A percentile compares a stretch with the other conserved stretches of the same genome.
Conservation (phyloP, 2,329 filamentous ascomycete genomes). For the Coleophoma eucalyptorum region DNA sequence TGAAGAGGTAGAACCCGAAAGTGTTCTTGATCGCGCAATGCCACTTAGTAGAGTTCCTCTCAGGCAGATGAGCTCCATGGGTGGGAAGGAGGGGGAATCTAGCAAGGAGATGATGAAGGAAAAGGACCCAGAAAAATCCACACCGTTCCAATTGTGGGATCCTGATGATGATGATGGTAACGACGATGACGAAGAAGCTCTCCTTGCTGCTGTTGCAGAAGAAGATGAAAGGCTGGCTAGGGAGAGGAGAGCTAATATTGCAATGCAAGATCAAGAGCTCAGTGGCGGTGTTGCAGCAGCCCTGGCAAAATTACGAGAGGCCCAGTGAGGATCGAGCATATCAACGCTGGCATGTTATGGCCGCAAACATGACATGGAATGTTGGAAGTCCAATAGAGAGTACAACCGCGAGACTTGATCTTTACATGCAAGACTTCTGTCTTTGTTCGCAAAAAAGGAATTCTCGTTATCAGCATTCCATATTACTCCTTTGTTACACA, state of each 20-base stretch:
- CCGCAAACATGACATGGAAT: too few species aligned
- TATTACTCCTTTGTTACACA: too few species aligned
- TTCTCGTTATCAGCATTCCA: too few species aligned
- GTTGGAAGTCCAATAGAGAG: too few species aligned
- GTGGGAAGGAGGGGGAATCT: conserved; percentile 2
- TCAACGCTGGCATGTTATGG: too few species aligned
- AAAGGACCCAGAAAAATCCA: conserved; percentile 12
- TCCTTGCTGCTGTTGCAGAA: conserved; percentile 43
- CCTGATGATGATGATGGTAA: conserved; percentile 28
- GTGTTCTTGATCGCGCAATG: conserved; percentile 31
- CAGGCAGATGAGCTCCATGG: conserved; percentile 16
- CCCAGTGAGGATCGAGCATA: background rate
- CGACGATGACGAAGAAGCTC: conserved; percentile 43
- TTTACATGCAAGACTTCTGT: too few species aligned
- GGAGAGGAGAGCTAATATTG: conserved; percentile 16
- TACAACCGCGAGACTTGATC: too few species aligned
- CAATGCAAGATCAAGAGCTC: conserved; percentile 38
- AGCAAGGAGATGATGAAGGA: background rate
- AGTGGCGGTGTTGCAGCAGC: conserved; percentile 58
- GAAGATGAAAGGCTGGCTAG: conserved; percentile 31
- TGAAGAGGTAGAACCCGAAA: conserved; percentile 21
- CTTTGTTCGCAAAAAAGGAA: too few species aligned
- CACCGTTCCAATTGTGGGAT: conserved; percentile 35
- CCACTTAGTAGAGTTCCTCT: conserved; percentile 24
- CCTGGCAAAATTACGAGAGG: conserved; percentile 44